phyloP scores from a whole-genome alignment of 169 alveolate species.

The Plasmodium fragile region DNA sequence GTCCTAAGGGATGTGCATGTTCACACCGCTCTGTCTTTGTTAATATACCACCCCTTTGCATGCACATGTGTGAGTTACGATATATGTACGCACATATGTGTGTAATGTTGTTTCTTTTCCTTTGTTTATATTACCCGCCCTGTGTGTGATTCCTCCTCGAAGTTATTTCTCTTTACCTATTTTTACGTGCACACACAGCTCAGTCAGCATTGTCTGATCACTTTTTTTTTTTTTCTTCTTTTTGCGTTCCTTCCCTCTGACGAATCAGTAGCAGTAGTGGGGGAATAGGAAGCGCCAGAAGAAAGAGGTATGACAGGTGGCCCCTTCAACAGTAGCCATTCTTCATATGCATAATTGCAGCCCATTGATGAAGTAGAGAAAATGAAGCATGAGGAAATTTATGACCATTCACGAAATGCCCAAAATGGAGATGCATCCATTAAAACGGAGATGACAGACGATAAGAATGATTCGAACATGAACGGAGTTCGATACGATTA shows the following conservation, averaged over 20 bases:
- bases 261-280: not conserved
- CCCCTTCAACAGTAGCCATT: not conserved
- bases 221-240: not conserved
- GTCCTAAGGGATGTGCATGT: not conserved
- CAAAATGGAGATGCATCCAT: not conserved
- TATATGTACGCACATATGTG: not conserved
- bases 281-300: not conserved
- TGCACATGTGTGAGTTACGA: not conserved
- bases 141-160: not conserved
- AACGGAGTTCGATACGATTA: not conserved
- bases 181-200: not conserved
- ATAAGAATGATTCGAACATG: not conserved
- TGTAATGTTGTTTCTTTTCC: not conserved
- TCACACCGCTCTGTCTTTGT: constrained; percentile 17
- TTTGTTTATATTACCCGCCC: not conserved
- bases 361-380: not conserved
- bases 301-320: not conserved
- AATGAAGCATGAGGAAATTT: constrained; percentile 24
- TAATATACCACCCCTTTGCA: not conserved
- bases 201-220: not conserved
- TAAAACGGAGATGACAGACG: not conserved
- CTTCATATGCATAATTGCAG: not conserved
- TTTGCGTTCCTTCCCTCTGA: not conserved
- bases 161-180: not conserved
- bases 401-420: not conserved